Percentiles rank a stretch among this genome's conserved stretches.
Conservation (phyloP, 2,329 filamentous ascomycete genomes). For the Ascochyta viciae-villosae region DNA sequence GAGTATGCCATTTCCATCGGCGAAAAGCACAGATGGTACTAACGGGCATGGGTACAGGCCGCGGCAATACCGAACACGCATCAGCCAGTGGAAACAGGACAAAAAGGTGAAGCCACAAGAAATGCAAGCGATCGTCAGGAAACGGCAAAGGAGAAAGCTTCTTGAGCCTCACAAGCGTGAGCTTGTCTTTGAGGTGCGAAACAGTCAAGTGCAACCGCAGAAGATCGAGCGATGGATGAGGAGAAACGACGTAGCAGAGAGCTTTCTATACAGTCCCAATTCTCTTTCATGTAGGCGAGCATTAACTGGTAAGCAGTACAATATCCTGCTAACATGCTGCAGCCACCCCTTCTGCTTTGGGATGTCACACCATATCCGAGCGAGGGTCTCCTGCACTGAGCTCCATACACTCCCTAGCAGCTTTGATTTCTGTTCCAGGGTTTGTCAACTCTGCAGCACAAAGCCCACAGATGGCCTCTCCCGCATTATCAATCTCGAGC, state of each 20-base stretch:
- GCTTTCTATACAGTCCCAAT: not conserved
- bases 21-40: not conserved
- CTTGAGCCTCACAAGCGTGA: constrained; percentile 21
- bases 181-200: constrained; percentile 24
- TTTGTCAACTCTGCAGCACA: no score
- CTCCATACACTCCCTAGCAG: no score
- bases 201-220: constrained; percentile 17
- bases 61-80: constrained; percentile 30
- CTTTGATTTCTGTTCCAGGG: no score
- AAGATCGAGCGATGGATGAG: constrained; percentile 35
- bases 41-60: no score
- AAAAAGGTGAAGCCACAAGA: constrained; percentile 33
- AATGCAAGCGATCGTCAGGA: constrained; percentile 33
- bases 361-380: no score
- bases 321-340: no score
- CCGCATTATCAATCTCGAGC: no score
- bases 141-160: constrained; percentile 27
- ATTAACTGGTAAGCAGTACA: no score
- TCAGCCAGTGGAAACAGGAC: constrained; percentile 27
- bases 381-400: no score
- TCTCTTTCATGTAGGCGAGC: no score
- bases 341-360: no score
- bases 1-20: not conserved
- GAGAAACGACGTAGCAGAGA: constrained; percentile 9
- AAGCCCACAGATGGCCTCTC: no score